Evolutionary conservation across 768 basidiomycete species (phyloP), one percentile per base, ranked within the genome.

Genomic region (Pleurotus eryngii): DNA sequence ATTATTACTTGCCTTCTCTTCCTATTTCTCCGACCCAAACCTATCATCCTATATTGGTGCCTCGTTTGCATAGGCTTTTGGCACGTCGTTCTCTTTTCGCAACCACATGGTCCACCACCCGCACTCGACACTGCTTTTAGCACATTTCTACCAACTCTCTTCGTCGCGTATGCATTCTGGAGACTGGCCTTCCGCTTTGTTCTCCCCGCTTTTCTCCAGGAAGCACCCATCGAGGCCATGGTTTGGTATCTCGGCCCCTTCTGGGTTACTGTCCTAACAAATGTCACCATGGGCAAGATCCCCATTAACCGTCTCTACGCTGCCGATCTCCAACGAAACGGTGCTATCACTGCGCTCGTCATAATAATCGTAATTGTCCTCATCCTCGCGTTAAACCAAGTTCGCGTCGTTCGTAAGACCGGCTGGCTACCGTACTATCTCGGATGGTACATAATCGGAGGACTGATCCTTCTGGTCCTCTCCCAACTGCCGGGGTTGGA

Each of bases 1-100:
- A 65, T 89, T 38, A 72, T 89, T 54, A 86, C 86, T 0, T 82
- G 79, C 65, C 62, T 84, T 26, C 73, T 94, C 46, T 91, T 90
- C 68, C 74, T 90, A 40, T 62, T 94, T 48, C 75, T 95, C 46
- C 85, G 89, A 14, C 89, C 89, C 1, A 83, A 76, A 63, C 76
- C 87, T 2, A 78, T 90, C 60, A 72, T 90, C 30, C 69, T 84
- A 2, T 91, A 79, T 69, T 90, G 89, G 87, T 85, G 79, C 64
- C 74, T 91, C n/a, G 83, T 90, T 5, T 90, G 84, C 72, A 88
- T 90, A 46, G 89, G 91, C 1, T 94, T 83, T 67, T 95, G 92
- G 92, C 91, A 95, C 62, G 76, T 92, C 55, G 75, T 82, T 0
- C 79, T 95, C 40, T 92, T 92, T 64, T 89, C 89, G 7, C 87